Base-by-base conservation (phyloP, 768 basidiomycete species). In the Pleurotus salmoneostramineus region DNA sequence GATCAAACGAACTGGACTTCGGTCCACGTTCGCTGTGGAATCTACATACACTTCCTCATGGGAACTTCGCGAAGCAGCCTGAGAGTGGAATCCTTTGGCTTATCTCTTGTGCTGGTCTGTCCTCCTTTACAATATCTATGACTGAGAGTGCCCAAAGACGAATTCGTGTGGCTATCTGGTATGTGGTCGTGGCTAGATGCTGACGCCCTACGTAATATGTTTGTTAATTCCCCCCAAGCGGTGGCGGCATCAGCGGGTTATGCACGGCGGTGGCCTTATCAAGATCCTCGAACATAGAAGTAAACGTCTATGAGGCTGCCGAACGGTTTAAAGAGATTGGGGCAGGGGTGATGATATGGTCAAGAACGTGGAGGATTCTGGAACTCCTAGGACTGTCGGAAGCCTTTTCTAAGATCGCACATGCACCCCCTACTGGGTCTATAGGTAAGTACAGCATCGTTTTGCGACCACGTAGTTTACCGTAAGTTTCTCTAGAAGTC, bases 241-340 rank as follows among this genome's bases (percentile, higher is more conserved):
- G 60, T 58, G 72, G 62, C 50, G 78, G 77, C 6, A 72, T 80
- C 37, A 76, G 73, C 12, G 79, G 80, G 4, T 68, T 81, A 14
- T 71, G 66, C 50, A 62, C 74, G 11, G 73, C 72, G 4, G 70
- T 73, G n/a, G 65, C 72, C 0, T 72, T 83, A 12, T 75, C 79
- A 0, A 68, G 69, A 15, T 68, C 72, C 6, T 43, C 66, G 3
- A 60, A 73, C 62, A 63, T 79, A 15, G 67, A 73, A 56, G 69
- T 78, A 11, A 69, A 77, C 57, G 59, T 83, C 3, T 83, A 82
- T 59, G 82, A 83, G 67, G 72, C 78, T 3, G 72, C 80, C 1
- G 72, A 65, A 3, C 71, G 71, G 17, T 79, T 81, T 66, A 75
- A 69, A 49, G 80, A 83, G 60, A 79, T 81, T 33, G 80, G 80